phyloP scores from a whole-genome alignment of 805 yeast genomes.

The Saccharomyces eubayanus region DNA sequence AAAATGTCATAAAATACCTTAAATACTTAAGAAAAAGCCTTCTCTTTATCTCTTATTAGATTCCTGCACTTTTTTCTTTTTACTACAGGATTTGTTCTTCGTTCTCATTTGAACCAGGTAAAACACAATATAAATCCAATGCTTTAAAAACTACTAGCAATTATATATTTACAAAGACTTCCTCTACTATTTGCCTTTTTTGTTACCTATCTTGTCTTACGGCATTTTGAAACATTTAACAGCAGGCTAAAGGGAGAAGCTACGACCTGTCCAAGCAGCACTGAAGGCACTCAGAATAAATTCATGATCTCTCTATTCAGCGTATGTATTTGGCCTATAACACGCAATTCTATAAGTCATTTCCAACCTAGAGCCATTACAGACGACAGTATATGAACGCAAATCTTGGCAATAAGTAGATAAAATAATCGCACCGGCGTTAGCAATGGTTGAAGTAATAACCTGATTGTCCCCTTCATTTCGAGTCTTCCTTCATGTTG shows the following conservation, averaged over 20 bases:
- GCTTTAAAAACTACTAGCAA: too few species aligned
- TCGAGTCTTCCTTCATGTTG: slow-evolving; percentile 51
- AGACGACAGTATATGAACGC: slow-evolving; percentile 46
- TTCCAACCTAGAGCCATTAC: slow-evolving; percentile 61
- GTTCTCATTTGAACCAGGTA: too few species aligned
- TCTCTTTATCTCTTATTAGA: not conserved
- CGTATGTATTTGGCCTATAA: slow-evolving; percentile 41
- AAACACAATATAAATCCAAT: too few species aligned
- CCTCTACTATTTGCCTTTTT: too few species aligned
- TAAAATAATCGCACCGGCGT: slow-evolving; percentile 55
- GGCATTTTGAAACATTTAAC: too few species aligned
- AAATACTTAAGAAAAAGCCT: not conserved
- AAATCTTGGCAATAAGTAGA: slow-evolving; percentile 46
- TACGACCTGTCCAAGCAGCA: too few species aligned
- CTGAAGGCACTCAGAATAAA: slow-evolving; percentile 63
- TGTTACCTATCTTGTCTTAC: too few species aligned
- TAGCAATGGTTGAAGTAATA: slow-evolving; percentile 49
- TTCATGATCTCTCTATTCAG: slow-evolving; percentile 50
- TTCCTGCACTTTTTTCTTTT: too few species aligned
- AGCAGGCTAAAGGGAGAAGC: too few species aligned
- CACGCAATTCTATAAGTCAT: slow-evolving; percentile 50
- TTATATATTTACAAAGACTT: too few species aligned
- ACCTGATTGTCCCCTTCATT: slow-evolving; percentile 57
- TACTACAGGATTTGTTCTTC: too few species aligned
- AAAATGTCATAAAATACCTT: not conserved